Conservation (phyloP, 768 basidiomycete species). For the Hydnomerulius pinastri region DNA sequence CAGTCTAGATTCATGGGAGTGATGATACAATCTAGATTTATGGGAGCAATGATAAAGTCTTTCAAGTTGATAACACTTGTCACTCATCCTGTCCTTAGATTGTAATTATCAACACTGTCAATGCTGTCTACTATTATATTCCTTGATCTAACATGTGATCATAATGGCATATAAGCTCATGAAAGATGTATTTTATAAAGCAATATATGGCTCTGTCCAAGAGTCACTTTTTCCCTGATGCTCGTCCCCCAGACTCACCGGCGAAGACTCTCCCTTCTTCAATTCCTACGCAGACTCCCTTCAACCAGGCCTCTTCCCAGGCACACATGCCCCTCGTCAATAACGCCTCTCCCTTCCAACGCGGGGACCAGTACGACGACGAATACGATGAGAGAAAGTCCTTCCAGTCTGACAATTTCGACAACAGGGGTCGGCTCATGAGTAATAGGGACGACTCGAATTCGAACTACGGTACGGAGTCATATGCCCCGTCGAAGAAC, state of each 20-base stretch:
- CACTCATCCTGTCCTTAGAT: no score
- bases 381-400: conserved; percentile 79
- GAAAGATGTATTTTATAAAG: no score
- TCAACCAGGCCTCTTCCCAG: conserved; percentile 51
- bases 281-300: conserved; percentile 58
- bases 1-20: no score
- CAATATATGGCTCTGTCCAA: no score
- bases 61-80: no score
- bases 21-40: no score
- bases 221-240: no score
- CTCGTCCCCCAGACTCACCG: conserved; percentile 47
- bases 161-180: no score
- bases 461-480: conserved; percentile 88
- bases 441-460: conserved; percentile 75
- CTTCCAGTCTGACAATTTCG: conserved; percentile 74
- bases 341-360: conserved; percentile 81
- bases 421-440: conserved; percentile 75
- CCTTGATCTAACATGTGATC: no score
- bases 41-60: no score
- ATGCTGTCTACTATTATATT: no score
- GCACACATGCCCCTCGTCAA: conserved; percentile 82
- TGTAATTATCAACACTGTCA: no score
- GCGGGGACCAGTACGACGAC: conserved; percentile 74
- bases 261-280: conserved; percentile 42
- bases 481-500: conserved; percentile 90